Percentiles rank a stretch among this genome's conserved stretches.
Conservation (phyloP, 2,329 filamentous ascomycete genomes). For the Byssochlamys sp. region DNA sequence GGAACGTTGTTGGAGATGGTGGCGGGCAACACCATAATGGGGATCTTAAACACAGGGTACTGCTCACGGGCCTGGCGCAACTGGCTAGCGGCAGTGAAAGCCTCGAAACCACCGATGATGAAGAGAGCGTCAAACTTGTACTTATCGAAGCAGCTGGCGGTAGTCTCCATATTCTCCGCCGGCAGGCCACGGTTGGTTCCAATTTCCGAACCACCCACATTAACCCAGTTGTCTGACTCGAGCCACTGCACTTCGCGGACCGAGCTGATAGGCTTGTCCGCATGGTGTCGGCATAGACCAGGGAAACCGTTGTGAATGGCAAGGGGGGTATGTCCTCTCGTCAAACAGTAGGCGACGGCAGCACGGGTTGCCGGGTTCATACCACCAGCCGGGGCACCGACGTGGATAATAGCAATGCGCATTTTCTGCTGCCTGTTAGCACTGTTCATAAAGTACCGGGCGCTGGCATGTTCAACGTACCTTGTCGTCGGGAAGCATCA, state of each 20-base stretch:
- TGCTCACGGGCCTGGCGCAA: slow-evolving; percentile 68
- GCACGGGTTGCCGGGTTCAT: slow-evolving; percentile 96
- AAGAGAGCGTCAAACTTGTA: slow-evolving; percentile 89
- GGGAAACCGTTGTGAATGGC: slow-evolving; percentile 96
- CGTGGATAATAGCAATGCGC: slow-evolving; percentile 91
- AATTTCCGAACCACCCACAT: slow-evolving; percentile 93
- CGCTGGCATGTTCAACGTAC: slow-evolving; percentile 30
- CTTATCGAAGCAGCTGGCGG: slow-evolving; percentile 71
- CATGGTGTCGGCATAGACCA: slow-evolving; percentile 82
- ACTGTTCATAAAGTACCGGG: slow-evolving; percentile 12
- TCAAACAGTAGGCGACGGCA: slow-evolving; percentile 83
- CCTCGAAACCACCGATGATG: slow-evolving; percentile 89
- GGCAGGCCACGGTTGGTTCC: slow-evolving; percentile 93
- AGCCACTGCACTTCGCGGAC: slow-evolving; percentile 85
- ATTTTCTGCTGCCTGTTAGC: slow-evolving; percentile 52
- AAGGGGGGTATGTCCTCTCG: slow-evolving; percentile 81
- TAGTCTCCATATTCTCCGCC: slow-evolving; percentile 71
- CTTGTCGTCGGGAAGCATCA: slow-evolving; percentile 60
- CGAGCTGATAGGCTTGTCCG: slow-evolving; percentile 67
- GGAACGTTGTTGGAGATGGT: slow-evolving; percentile 98
- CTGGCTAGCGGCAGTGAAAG: slow-evolving; percentile 83
- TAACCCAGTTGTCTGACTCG: slow-evolving; percentile 89
- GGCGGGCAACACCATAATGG: slow-evolving; percentile 82
- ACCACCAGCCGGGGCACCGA: slow-evolving; percentile 89
- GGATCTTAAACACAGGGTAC: slow-evolving; percentile 81